Conservation (phyloP, 78 protist genomes). For the Guillardia theta region DNA sequence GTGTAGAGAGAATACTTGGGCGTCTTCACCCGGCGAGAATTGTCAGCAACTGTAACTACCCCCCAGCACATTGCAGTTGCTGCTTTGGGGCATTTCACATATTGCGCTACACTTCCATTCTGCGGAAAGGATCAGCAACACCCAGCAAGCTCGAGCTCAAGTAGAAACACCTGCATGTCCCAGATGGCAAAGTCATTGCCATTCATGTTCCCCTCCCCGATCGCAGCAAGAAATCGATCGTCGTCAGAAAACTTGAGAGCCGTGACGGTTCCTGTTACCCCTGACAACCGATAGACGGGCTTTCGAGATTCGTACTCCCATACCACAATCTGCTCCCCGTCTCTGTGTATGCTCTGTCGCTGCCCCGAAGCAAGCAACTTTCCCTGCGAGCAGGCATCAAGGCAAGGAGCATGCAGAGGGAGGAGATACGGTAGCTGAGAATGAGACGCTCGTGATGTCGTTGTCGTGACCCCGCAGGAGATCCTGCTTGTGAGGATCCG, state of each 20-base stretch:
- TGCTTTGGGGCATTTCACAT: background rate
- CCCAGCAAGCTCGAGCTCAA: too few species aligned
- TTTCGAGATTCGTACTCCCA: slow-evolving; percentile 28
- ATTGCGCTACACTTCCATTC: background rate
- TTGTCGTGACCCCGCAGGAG: slow-evolving; percentile 37
- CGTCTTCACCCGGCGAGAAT: background rate
- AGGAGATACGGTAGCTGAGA: background rate
- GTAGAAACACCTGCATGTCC: too few species aligned
- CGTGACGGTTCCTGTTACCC: background rate
- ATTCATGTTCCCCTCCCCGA: background rate
- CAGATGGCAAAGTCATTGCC: slow-evolving; percentile 14
- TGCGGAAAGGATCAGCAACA: too few species aligned
- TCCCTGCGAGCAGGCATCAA: too few species aligned
- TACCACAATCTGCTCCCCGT: slow-evolving; percentile 24
- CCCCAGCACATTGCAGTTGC: background rate
- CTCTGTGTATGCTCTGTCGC: background rate
- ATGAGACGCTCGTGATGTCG: background rate
- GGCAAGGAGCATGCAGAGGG: too few species aligned
- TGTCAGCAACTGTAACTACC: background rate
- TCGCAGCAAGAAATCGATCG: slow-evolving; percentile 24
- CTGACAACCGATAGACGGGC: background rate
- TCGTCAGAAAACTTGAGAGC: background rate
- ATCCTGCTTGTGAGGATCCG: slow-evolving; percentile 42
- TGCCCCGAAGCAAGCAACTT: slow-evolving; percentile 17
- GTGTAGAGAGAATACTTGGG: slow-evolving; percentile 9